Base-by-base conservation (phyloP, 2,329 filamentous ascomycete genomes). In the Ophiostoma sp. region DNA sequence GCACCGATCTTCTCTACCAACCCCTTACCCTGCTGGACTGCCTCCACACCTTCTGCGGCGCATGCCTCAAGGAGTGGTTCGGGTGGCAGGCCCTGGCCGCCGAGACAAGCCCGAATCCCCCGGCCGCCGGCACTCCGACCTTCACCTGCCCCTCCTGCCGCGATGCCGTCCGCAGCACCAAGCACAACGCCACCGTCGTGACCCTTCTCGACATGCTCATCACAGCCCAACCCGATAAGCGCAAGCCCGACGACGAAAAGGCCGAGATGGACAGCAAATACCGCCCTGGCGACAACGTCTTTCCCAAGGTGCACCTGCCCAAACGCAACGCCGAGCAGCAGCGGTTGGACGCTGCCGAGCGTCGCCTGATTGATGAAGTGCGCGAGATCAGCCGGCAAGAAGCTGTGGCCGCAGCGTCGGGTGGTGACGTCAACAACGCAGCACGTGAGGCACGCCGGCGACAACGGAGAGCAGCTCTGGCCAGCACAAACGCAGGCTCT, bases 61-160 rank as follows among this genome's bases (percentile, higher is more conserved):
- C 93, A 52, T 99, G 96, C 80, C 82, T 98, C 74, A 97, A 97
- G 82, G 94, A 97, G 84, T 99, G 96, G 96, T 99, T 98, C 81
- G 85, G 86, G 76, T 96, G 90, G 82, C 94, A 97, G 81, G 90
- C 91, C 50, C 85, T 86, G 39, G 85, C 86, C 17, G 87, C 87
- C 59, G 87, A 87, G 76, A 83, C 82, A 73, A 82, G 83, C 1
- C 87, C 86, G 15, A 83, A 83, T 12, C 83, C 85, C 57, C 85
- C 89, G 75, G 77, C 84, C 71, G 79, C 86, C 77, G 79, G 87
- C 78, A 75, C 85, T 78, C 78, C 83, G 76, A 80, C 87, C 79
- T 97, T 94, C 81, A 98, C 94, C 63, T 99, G 96, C 83, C 96
- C 96, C 55, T 92, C 94, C 83, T 99, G 96, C 83, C 93, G 96